Evolutionary conservation across 331 rosid species (phyloP), one percentile per base, ranked within the genome.

Genomic region (Prunus yedoensis): DNA sequence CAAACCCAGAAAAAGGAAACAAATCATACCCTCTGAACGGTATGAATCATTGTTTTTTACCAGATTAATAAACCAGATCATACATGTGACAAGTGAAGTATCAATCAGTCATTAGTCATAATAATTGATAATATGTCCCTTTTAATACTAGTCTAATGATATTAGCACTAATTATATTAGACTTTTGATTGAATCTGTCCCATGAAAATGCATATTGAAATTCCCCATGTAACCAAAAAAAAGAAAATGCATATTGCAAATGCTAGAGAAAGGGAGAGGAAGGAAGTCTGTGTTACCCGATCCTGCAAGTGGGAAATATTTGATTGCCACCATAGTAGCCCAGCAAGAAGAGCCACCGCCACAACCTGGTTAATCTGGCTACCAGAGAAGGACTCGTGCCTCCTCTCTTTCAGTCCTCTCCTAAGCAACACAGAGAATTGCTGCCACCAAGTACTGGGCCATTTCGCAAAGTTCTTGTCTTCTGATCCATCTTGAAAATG

Each of bases 361-460:
- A 89, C 68, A 49, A 91, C 81, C 63, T 89, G 88, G 57, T 25
- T 30, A 69, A 91, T 80, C 49, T 80, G 68, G 54, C 87, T 73
- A 70, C 41, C 74, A 54, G 93, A 87, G 78, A 91, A 89, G 11
- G 90, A 73, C 41, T 86, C 87, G 25, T 87, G 70, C 64, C 23
- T 88, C 62, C 91, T 87, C 81, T 92, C 96, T 74, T 79, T 92
- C 17, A 92, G 13, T 49, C 90, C 93, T 87, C 91, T 88, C 70
- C 81, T 87, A 52, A 87, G 80, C n/a, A 92, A 74, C 13, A 88
- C 96, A 56, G 9, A 32, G 54, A 92, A 92, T 74, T 92, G 93
- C 68, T 92, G 88, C n/a, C 83, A 82, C 93, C 97, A 92, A 32
- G 83, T 90, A 1, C 91, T 81, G 3, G 90, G 72, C 96, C 97